Evolutionary conservation across 2,329 filamentous ascomycete genomes (phyloP).

Genomic region (Fonsecaea pugnacius): DNA sequence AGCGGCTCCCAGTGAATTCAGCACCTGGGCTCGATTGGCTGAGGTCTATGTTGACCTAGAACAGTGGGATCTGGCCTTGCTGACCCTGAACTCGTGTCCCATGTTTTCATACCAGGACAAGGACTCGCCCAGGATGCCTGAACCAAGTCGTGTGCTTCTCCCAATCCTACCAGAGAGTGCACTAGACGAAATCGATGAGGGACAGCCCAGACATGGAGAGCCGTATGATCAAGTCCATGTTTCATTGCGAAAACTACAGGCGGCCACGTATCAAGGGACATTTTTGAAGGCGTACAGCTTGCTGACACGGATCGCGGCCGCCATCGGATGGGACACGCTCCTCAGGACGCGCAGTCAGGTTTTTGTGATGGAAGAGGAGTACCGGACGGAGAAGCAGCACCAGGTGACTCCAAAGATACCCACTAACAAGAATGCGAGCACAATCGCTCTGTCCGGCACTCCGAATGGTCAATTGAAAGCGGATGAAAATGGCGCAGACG

Average conservation of each 20-base stretch:
- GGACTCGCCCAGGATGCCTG: conserved; percentile 91
- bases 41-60: conserved; percentile 94
- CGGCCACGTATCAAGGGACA: conserved; percentile 88
- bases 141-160: conserved; percentile 83
- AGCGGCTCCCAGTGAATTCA: conserved; percentile 94
- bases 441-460: conserved; percentile 74
- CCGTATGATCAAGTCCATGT: conserved; percentile 86
- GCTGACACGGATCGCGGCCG: conserved; percentile 91
- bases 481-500: conserved; percentile 36
- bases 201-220: conserved; percentile 70
- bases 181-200: conserved; percentile 94
- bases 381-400: conserved; percentile 71
- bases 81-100: conserved; percentile 95
- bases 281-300: conserved; percentile 95
- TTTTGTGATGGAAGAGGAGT: conserved; percentile 99
- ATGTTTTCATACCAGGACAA: conserved; percentile 99
- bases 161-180: conserved; percentile 86
- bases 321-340: conserved; percentile 97
- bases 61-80: conserved; percentile 93
- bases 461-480: conserved; percentile 55
- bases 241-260: conserved; percentile 81
- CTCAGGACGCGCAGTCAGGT: conserved; percentile 94
- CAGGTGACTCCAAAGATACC: conserved; percentile 56
- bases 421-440: conserved; percentile 73
- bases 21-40: conserved; percentile 90